Percentiles rank a stretch among this genome's conserved stretches.
These are phyloP conservation scores for Patellifolia procumbens DNA, from an alignment of 179 eudicot genomes.

Conservation along the genomic window DNA sequence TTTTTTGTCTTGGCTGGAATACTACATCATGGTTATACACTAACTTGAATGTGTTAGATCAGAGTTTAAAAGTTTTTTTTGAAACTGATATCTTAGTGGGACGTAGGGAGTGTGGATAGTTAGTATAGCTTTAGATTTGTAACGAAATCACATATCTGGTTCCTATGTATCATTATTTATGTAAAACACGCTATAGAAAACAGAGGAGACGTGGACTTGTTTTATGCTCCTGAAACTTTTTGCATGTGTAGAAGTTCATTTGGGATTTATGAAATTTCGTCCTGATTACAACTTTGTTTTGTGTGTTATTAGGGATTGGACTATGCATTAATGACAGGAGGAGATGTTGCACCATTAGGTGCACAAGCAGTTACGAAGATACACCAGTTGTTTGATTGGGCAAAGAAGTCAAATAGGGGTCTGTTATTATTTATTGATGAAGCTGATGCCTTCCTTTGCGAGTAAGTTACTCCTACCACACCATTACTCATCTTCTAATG, in stretches of 20 bases:
- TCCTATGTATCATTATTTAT: background rate
- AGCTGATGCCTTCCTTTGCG: constrained; percentile 99
- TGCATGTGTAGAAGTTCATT: background rate
- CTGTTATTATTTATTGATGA: constrained; percentile 87
- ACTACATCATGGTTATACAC: background rate
- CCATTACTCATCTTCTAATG: background rate
- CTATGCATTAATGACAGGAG: constrained; percentile 97
- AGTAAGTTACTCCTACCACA: constrained; percentile 53
- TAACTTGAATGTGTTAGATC: background rate
- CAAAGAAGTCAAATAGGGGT: constrained; percentile 88
- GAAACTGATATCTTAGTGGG: background rate
- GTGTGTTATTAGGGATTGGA: constrained; percentile 68
- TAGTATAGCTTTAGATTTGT: background rate
- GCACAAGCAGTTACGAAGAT: constrained; percentile 95
- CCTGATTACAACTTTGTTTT: constrained; percentile 9
- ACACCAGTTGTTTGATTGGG: constrained; percentile 95
- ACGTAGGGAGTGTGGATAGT: no score
- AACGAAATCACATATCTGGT: background rate
- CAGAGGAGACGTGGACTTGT: no score
- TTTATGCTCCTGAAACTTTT: background rate
- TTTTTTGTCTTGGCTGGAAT: background rate
- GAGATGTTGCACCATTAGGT: constrained; percentile 96
- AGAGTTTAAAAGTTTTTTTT: background rate
- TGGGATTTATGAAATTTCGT: background rate
- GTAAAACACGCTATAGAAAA: no score